A percentile compares a stretch with the other conserved stretches of the same genome.
phyloP scores from a whole-genome alignment of 2,329 filamentous ascomycete genomes.

The Nemania diffusa region DNA sequence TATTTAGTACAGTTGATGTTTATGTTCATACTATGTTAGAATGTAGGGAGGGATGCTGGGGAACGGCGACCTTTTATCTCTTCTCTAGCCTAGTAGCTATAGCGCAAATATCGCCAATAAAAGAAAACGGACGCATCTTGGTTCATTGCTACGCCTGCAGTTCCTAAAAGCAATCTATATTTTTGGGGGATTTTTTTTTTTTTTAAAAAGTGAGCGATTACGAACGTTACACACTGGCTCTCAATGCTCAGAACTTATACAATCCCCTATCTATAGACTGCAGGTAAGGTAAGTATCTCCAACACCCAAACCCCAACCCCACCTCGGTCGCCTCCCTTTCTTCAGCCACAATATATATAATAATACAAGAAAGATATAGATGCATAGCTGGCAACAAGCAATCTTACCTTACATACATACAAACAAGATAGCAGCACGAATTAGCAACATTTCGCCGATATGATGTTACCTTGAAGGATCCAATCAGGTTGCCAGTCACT shows the following conservation, averaged over 20 bases:
- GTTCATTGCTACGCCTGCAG: neutral
- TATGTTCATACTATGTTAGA: constrained; percentile 78
- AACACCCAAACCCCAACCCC: neutral
- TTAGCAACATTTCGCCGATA: neutral
- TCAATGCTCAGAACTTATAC: neutral
- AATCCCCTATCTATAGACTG: neutral
- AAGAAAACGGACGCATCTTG: constrained; percentile 5
- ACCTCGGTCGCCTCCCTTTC: neutral
- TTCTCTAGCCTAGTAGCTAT: constrained; percentile 3
- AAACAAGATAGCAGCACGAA: constrained; percentile 3
- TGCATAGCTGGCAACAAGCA: neutral
- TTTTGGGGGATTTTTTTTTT: neutral
- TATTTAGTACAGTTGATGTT: constrained; percentile 94
- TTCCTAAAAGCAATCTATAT: neutral
- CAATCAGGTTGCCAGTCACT: neutral
- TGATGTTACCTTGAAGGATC: neutral
- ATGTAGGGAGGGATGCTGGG: constrained; percentile 33
- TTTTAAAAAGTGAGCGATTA: neutral
- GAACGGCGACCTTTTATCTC: constrained; percentile 35
- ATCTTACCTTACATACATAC: too few species aligned
- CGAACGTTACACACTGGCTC: neutral
- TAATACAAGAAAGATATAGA: neutral
- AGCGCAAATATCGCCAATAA: constrained; percentile 7
- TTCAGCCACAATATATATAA: neutral
- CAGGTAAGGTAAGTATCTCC: neutral